Evolutionary conservation across 78 protist species (phyloP).

Genomic region (Mastigamoeba balamuthi): DNA sequence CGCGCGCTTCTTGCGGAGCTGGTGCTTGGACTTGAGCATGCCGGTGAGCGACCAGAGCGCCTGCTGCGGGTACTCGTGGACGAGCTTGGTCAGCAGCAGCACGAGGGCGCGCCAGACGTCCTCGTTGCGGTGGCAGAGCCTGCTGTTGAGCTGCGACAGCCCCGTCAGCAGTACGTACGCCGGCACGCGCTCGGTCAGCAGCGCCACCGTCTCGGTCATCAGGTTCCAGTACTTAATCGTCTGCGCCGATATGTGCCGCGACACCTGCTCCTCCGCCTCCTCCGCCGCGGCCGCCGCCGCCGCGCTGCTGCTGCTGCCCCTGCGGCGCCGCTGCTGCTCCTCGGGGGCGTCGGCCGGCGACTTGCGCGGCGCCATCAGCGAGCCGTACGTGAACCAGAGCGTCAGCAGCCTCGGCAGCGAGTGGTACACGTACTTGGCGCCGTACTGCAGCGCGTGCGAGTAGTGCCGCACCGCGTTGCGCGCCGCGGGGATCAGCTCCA

Average conservation of each 20-base stretch:
- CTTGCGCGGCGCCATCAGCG: neutral
- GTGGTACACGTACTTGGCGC: conserved; percentile 24
- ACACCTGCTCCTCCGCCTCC: too few species aligned
- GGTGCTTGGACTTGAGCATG: neutral
- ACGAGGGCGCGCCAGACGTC: conserved; percentile 17
- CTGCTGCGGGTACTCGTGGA: conserved; percentile 60
- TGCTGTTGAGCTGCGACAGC: conserved; percentile 62
- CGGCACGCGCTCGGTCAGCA: conserved; percentile 3
- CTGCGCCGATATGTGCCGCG: too few species aligned
- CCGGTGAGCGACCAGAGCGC: conserved; percentile 46
- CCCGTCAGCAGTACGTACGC: conserved; percentile 42
- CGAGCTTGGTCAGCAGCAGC: conserved; percentile 2
- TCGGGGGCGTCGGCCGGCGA: neutral
- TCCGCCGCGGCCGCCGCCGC: too few species aligned
- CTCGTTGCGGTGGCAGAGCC: conserved; percentile 34
- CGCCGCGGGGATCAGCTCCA: neutral
- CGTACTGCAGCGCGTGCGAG: conserved; percentile 21
- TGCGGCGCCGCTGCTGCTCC: too few species aligned
- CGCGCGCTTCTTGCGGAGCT: conserved; percentile 1
- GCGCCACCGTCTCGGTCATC: neutral
- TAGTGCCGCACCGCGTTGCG: conserved; percentile 8
- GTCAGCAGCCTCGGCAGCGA: conserved; percentile 62
- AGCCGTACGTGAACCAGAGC: conserved; percentile 55
- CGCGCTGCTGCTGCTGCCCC: too few species aligned
- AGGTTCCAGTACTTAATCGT: too few species aligned